Conservation (phyloP, 768 basidiomycete species). For the Leccinellum rugosiceps region DNA sequence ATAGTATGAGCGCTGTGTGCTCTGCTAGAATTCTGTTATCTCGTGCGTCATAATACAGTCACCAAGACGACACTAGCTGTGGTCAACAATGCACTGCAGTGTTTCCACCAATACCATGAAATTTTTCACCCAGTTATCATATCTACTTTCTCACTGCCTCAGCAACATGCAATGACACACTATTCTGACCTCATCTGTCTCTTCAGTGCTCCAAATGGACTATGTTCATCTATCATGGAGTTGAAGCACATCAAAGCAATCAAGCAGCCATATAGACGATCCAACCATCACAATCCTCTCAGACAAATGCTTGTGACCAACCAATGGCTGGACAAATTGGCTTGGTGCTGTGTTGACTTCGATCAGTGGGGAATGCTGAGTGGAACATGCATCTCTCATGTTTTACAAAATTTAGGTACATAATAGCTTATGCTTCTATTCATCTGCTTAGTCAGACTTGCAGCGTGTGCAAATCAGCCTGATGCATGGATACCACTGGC, state of each 20-base stretch:
- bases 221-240: background rate
- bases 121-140: background rate
- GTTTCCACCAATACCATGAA: background rate
- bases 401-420: background rate
- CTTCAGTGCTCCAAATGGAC: background rate
- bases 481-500: too few species aligned
- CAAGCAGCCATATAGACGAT: background rate
- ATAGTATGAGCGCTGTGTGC: background rate
- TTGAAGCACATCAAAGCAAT: background rate
- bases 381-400: background rate
- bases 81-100: background rate
- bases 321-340: background rate
- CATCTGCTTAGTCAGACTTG: too few species aligned
- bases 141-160: background rate
- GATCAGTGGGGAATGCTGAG: background rate
- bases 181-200: background rate
- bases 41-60: background rate
- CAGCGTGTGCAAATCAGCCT: too few species aligned
- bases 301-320: background rate
- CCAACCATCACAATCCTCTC: background rate
- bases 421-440: background rate
- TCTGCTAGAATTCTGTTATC: background rate
- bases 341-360: background rate
- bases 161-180: background rate
- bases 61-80: background rate